Evolutionary conservation across 805 yeast species (phyloP).

Genomic region (Wickerhamia fluorescens): DNA sequence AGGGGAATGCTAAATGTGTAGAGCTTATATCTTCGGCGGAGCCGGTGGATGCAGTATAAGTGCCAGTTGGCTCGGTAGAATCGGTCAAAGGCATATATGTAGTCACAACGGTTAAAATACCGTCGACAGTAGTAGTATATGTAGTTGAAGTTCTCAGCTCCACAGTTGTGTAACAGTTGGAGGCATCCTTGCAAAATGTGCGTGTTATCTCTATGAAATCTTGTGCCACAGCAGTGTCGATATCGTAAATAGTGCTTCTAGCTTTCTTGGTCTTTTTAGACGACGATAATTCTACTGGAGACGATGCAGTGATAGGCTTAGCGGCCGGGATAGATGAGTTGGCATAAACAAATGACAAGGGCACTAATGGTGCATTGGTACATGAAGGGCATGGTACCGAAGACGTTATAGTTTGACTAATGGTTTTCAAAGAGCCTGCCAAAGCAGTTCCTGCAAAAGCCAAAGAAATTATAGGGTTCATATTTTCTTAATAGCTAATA

Average conservation of each 20-base stretch:
- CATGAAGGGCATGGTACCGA: constrained; percentile 4
- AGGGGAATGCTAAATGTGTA: too few species aligned
- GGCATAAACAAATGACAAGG: constrained; percentile 7
- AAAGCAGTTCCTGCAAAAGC: constrained; percentile 4
- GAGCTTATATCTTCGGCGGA: too few species aligned
- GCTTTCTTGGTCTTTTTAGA: too few species aligned
- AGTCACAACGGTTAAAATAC: constrained; percentile 32
- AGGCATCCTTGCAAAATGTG: constrained; percentile 25
- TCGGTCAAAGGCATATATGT: constrained; percentile 20
- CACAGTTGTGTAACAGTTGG: constrained; percentile 29
- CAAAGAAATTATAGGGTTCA: too few species aligned
- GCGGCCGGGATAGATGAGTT: constrained; percentile 5
- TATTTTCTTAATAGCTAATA: too few species aligned
- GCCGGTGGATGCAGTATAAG: constrained; percentile 1
- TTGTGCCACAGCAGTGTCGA: constrained; percentile 18
- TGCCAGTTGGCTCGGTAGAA: constrained; percentile 2
- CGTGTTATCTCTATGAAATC: constrained; percentile 12
- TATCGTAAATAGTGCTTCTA: constrained; percentile 13
- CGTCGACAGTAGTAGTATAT: constrained; percentile 31
- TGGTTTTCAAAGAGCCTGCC: constrained; percentile 5
- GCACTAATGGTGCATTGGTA: constrained; percentile 4
- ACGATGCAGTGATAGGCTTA: too few species aligned
- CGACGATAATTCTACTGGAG: too few species aligned
- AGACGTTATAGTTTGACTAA: constrained; percentile 4
- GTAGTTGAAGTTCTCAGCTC: constrained; percentile 24